These are phyloP conservation scores for Lentithecium fluviatile DNA, from an alignment of 495 filamentous ascomycete genomes.

Conservation along the genomic window DNA sequence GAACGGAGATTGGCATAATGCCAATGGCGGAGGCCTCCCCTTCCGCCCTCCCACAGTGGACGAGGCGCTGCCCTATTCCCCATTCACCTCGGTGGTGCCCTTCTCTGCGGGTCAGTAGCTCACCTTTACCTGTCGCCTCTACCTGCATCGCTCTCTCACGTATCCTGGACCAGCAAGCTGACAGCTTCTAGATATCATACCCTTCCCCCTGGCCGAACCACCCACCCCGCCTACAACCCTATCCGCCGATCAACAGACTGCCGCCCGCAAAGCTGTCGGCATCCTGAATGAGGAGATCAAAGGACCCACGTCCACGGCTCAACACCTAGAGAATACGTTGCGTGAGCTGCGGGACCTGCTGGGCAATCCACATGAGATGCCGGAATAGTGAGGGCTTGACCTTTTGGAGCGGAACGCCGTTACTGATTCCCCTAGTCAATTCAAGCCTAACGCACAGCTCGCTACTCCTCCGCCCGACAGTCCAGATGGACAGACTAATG, in stretches of 20 bases:
- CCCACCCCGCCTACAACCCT: slow-evolving; percentile 44
- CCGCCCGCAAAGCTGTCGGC: slow-evolving; percentile 28
- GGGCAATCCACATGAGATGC: slow-evolving; percentile 59
- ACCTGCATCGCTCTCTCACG: slow-evolving; percentile 9
- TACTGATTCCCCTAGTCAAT: slow-evolving; percentile 56
- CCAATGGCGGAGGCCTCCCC: slow-evolving; percentile 28
- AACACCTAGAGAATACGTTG: slow-evolving; percentile 45
- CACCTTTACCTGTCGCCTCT: slow-evolving; percentile 12
- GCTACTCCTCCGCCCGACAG: slow-evolving; percentile 21
- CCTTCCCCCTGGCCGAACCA: slow-evolving; percentile 59
- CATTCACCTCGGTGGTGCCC: slow-evolving; percentile 83
- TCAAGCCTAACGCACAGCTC: slow-evolving; percentile 51
- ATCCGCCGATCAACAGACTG: slow-evolving; percentile 41
- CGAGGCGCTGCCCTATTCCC: slow-evolving; percentile 87
- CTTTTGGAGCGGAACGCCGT: background rate
- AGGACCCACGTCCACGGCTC: slow-evolving; percentile 29
- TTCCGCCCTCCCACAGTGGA: slow-evolving; percentile 61
- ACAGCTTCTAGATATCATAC: slow-evolving; percentile 59
- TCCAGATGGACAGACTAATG: slow-evolving; percentile 21
- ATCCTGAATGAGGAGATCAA: slow-evolving; percentile 39
- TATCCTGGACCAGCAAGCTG: slow-evolving; percentile 29
- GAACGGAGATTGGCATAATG: slow-evolving; percentile 17
- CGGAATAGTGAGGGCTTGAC: slow-evolving; percentile 63
- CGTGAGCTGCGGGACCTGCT: slow-evolving; percentile 69
- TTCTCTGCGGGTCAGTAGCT: slow-evolving; percentile 70